Percentiles rank a stretch among this genome's conserved stretches.
These are phyloP conservation scores for Monosporascus sp. DNA, from an alignment of 2,329 filamentous ascomycete species.

Conservation along the genomic window DNA sequence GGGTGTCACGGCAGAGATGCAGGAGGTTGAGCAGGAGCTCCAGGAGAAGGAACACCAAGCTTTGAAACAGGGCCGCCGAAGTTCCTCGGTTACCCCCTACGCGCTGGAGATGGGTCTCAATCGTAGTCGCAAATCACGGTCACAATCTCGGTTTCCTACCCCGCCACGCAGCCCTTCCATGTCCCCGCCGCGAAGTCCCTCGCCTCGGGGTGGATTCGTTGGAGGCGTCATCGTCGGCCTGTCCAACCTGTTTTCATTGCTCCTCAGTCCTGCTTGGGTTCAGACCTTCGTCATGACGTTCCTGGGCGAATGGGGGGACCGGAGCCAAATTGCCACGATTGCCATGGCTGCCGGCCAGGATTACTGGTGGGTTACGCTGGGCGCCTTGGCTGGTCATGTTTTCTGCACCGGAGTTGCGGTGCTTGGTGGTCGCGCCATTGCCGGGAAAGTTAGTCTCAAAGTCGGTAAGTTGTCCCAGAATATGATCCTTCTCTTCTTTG, in stretches of 20 bases:
- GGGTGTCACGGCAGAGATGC: constrained; percentile 94
- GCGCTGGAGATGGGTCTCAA: constrained; percentile 74
- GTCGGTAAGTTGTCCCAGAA: constrained; percentile 65
- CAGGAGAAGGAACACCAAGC: constrained; percentile 85
- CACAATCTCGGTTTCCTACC: constrained; percentile 71
- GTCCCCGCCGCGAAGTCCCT: constrained; percentile 61
- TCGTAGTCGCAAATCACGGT: constrained; percentile 60
- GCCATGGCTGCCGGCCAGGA: constrained; percentile 98
- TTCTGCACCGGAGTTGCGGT: constrained; percentile 90
- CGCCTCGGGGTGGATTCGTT: constrained; percentile 33
- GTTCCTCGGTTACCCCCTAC: constrained; percentile 68
- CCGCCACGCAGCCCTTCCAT: constrained; percentile 75
- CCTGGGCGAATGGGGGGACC: constrained; percentile 94
- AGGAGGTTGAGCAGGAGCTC: constrained; percentile 89
- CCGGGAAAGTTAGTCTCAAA: constrained; percentile 88
- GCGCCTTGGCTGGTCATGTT: constrained; percentile 79
- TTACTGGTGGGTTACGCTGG: constrained; percentile 97
- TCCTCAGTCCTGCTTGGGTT: constrained; percentile 95
- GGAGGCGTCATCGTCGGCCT: constrained; percentile 47
- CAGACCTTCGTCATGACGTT: constrained; percentile 99
- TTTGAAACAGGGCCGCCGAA: constrained; percentile 58
- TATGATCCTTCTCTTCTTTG: neutral
- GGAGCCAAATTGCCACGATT: constrained; percentile 96
- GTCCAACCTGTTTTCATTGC: constrained; percentile 78
- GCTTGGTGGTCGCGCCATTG: constrained; percentile 85